These are phyloP conservation scores for Batkoa obscura DNA, from an alignment of 371 early-diverging fungal species.

Conservation along the genomic window DNA sequence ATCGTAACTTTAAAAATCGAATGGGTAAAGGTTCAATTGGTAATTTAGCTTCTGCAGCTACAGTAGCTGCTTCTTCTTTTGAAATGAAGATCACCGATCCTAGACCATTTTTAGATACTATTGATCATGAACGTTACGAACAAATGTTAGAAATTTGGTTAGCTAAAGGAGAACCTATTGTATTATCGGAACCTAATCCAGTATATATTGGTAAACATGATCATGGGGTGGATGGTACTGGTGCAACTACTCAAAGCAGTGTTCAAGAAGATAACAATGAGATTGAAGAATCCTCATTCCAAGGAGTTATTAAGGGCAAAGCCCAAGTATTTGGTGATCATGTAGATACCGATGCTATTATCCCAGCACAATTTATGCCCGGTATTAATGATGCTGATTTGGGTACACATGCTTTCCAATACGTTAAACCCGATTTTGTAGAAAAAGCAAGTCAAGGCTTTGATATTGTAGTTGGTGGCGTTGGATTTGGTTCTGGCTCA, in stretches of 20 bases:
- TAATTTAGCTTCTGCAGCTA: conserved; percentile 53
- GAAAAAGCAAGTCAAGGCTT: conserved; percentile 29
- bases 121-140: conserved; percentile 33
- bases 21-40: conserved; percentile 66
- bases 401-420: conserved; percentile 52
- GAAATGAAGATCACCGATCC: conserved; percentile 49
- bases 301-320: conserved; percentile 27
- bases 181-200: conserved; percentile 43
- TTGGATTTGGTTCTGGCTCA: conserved; percentile 50
- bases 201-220: conserved; percentile 17
- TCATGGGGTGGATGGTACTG: conserved; percentile 12
- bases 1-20: conserved; percentile 63
- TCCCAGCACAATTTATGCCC: conserved; percentile 62
- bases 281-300: conserved; percentile 15
- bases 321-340: conserved; percentile 53
- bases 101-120: conserved; percentile 29
- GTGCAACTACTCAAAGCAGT: too few species aligned
- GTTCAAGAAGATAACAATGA: too few species aligned
- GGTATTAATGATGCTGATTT: conserved; percentile 41
- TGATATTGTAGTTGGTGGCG: conserved; percentile 42
- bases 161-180: conserved; percentile 27
- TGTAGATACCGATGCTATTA: conserved; percentile 59
- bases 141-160: conserved; percentile 38
- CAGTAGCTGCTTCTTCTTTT: conserved; percentile 57
- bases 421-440: conserved; percentile 49